Conservation (phyloP, 306 rosid genomes). For the Pachyrhizus erosus region DNA sequence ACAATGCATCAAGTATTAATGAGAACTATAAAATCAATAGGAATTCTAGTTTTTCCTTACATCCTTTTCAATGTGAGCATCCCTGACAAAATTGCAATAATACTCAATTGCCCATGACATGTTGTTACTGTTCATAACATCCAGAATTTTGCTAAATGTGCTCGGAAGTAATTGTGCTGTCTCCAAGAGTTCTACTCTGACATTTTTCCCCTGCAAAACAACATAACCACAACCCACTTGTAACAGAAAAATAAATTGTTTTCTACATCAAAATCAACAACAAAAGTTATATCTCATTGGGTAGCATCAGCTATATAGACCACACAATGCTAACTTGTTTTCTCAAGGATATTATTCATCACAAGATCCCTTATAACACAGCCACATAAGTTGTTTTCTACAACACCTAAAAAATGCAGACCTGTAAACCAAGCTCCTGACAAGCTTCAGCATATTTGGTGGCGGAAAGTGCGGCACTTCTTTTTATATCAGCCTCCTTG, state of each 20-base stretch:
- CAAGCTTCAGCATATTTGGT: conserved; percentile 90
- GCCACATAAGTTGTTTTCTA: background rate
- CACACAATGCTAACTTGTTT: background rate
- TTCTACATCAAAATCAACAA: background rate
- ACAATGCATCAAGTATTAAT: conserved; percentile 21
- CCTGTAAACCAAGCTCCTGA: conserved; percentile 98
- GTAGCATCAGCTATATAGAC: no score
- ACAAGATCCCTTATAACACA: background rate
- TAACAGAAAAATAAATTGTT: background rate
- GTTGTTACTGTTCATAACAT: conserved; percentile 69
- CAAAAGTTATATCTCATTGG: background rate
- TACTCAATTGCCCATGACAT: conserved; percentile 77
- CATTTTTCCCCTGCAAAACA: conserved; percentile 77
- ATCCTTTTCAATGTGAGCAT: conserved; percentile 81
- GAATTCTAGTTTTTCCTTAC: conserved; percentile 57
- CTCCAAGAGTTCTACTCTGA: conserved; percentile 83
- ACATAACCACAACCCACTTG: conserved; percentile 23
- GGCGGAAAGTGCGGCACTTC: conserved; percentile 83
- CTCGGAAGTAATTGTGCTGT: conserved; percentile 85
- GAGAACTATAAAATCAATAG: conserved; percentile 25
- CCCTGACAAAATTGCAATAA: conserved; percentile 82
- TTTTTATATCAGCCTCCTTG: conserved; percentile 89
- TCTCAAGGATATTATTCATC: background rate
- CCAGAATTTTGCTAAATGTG: conserved; percentile 77
- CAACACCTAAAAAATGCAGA: conserved; percentile 42